These are phyloP conservation scores for Gleditsia sinensis DNA, from an alignment of 306 rosid species.

Conservation along the genomic window DNA sequence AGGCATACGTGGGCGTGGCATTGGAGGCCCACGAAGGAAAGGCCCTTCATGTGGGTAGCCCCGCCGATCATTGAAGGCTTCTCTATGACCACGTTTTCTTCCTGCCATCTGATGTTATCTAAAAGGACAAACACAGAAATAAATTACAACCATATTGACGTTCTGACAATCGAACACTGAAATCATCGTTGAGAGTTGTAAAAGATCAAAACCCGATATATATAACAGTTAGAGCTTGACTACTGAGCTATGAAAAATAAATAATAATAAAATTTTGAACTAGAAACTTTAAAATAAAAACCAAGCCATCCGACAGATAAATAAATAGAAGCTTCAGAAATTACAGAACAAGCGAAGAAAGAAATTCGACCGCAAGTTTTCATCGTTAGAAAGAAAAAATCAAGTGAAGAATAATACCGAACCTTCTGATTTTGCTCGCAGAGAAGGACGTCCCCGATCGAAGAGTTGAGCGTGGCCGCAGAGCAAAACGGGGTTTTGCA, in stretches of 20 bases:
- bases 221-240: not conserved
- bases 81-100: slow-evolving; percentile 65
- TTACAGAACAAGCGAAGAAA: not conserved
- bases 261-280: not conserved
- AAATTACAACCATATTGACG: not conserved
- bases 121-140: slow-evolving; percentile 14
- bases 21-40: slow-evolving; percentile 57
- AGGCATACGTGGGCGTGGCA: slow-evolving; percentile 53
- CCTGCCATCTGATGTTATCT: slow-evolving; percentile 64
- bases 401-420: not conserved
- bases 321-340: not conserved
- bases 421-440: not conserved
- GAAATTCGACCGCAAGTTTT: not conserved
- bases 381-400: not conserved
- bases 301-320: not conserved
- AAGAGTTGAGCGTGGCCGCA: not conserved
- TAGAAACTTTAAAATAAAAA: not conserved
- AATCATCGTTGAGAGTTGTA: not conserved
- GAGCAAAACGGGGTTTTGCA: not conserved
- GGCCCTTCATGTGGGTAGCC: slow-evolving; percentile 72
- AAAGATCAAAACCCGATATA: slow-evolving; percentile 6
- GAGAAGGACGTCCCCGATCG: not conserved
- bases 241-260: not conserved
- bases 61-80: slow-evolving; percentile 55
- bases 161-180: slow-evolving; percentile 8